A percentile compares a stretch with the other conserved stretches of the same genome.
These are phyloP conservation scores for Saturnispora sekii DNA, from an alignment of 805 yeast genomes.

Conservation along the genomic window DNA sequence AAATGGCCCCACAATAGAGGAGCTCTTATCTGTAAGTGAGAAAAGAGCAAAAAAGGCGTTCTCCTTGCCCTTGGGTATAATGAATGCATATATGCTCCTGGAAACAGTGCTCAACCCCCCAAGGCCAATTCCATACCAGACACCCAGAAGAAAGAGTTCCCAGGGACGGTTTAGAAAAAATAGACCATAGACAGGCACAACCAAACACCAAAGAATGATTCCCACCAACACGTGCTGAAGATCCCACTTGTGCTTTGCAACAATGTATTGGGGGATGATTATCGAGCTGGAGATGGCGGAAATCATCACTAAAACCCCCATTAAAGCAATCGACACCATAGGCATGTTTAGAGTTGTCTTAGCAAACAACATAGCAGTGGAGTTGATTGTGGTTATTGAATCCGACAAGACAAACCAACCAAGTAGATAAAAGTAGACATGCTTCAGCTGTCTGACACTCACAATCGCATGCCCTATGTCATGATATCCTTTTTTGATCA, in stretches of 20 bases:
- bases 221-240: constrained; percentile 42
- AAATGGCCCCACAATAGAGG: constrained; percentile 65
- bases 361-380: constrained; percentile 71
- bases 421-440: constrained; percentile 52
- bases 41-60: constrained; percentile 67
- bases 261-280: constrained; percentile 37
- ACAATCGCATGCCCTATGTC: constrained; percentile 46
- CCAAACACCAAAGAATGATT: constrained; percentile 49
- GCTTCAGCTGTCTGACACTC: constrained; percentile 50
- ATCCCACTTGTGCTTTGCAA: constrained; percentile 29
- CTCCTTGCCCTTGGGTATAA: constrained; percentile 69
- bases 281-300: constrained; percentile 64
- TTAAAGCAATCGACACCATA: constrained; percentile 51
- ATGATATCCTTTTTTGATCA: constrained; percentile 44
- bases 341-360: constrained; percentile 61
- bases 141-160: constrained; percentile 61
- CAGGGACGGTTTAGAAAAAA: constrained; percentile 52
- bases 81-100: constrained; percentile 54
- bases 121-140: constrained; percentile 67
- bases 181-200: constrained; percentile 65
- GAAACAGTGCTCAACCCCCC: constrained; percentile 68
- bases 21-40: constrained; percentile 73
- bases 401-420: constrained; percentile 78
- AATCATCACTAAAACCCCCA: constrained; percentile 57
- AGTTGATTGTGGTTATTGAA: constrained; percentile 66